Percentiles rank a stretch among this genome's conserved stretches.
Conservation (phyloP, 2,329 filamentous ascomycete species). For the Phyllosticta citribraziliensis region DNA sequence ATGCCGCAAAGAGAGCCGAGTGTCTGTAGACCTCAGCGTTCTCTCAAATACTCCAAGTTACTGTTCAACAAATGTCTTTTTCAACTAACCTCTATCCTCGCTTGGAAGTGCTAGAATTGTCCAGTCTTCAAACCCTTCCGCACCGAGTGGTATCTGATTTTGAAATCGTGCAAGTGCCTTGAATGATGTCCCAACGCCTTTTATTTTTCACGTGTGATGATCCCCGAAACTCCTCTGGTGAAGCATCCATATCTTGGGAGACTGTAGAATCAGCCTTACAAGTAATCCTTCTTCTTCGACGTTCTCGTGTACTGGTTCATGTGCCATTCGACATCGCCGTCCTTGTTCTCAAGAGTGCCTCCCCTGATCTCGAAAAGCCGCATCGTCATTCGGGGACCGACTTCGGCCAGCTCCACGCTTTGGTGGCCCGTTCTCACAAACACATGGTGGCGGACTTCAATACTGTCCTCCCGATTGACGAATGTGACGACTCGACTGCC, state of each 20-base stretch:
- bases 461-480: slow-evolving; percentile 77
- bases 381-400: slow-evolving; percentile 96
- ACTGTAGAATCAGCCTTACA: slow-evolving; percentile 42
- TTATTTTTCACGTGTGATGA: not conserved
- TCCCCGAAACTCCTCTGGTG: not conserved
- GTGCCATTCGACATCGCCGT: slow-evolving; percentile 94
- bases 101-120: not conserved
- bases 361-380: slow-evolving; percentile 84
- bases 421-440: slow-evolving; percentile 90
- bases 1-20: not conserved
- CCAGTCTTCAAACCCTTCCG: not conserved
- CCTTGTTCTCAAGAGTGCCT: slow-evolving; percentile 86
- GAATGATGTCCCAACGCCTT: not conserved
- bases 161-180: not conserved
- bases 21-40: not conserved
- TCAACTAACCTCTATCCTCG: not conserved
- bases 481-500: slow-evolving; percentile 88
- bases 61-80: not conserved
- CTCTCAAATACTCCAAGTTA: not conserved
- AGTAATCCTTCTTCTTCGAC: slow-evolving; percentile 88
- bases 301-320: slow-evolving; percentile 93
- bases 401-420: slow-evolving; percentile 78
- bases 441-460: slow-evolving; percentile 87
- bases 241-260: not conserved
- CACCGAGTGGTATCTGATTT: not conserved